These are phyloP conservation scores for Calonectria pseudoreteaudii DNA, from an alignment of 2,329 filamentous ascomycete genomes.

Conservation along the genomic window DNA sequence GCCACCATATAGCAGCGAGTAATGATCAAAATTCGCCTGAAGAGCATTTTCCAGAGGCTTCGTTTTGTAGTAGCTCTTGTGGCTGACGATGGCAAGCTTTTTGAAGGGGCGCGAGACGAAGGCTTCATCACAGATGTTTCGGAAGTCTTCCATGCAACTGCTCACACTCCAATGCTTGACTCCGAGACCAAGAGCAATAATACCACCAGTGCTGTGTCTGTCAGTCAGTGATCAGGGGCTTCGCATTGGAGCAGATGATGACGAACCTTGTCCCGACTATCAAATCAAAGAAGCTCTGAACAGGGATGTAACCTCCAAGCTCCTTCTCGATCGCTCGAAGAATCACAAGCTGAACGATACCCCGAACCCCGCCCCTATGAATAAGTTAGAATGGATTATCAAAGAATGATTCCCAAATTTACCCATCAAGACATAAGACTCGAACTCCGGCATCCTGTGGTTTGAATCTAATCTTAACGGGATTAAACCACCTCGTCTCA, in stretches of 20 bases:
- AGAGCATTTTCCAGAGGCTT: conserved; percentile 9
- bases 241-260: background rate
- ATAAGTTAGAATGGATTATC: background rate
- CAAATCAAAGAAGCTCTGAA: conserved; percentile 21
- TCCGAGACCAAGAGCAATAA: conserved; percentile 17
- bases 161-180: conserved; percentile 12
- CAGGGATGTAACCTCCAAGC: background rate
- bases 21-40: background rate
- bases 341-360: conserved; percentile 8
- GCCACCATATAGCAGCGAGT: conserved; percentile 1
- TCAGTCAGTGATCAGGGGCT: background rate
- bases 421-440: conserved; percentile 19
- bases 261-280: conserved; percentile 20
- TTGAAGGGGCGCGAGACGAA: conserved; percentile 3
- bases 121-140: background rate
- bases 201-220: conserved; percentile 13
- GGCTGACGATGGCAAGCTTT: background rate
- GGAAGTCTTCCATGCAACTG: background rate
- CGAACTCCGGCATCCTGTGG: conserved; percentile 14
- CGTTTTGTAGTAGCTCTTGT: conserved; percentile 17
- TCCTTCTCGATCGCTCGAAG: conserved; percentile 8
- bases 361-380: conserved; percentile 7
- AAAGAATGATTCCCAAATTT: background rate
- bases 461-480: conserved; percentile 9
- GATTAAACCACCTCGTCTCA: background rate